Percentiles rank a stretch among this genome's conserved stretches.
Conservation (phyloP, 2,329 filamentous ascomycete species). For the Oidium heveae region DNA sequence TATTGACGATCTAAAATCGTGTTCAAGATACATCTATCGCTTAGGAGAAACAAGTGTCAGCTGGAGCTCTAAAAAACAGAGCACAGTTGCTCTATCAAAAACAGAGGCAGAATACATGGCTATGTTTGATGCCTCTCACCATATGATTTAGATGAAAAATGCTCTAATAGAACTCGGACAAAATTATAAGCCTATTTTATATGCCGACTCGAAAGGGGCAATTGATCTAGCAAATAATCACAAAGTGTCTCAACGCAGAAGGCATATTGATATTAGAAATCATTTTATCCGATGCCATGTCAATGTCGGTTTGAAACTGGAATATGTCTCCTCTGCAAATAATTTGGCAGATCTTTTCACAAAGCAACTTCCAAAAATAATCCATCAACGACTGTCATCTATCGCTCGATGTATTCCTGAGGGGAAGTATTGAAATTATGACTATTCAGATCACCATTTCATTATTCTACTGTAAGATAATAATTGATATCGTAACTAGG, state of each 20-base stretch:
- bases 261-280: neutral
- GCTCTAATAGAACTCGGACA: neutral
- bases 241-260: neutral
- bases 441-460: too few species aligned
- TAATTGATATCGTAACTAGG: too few species aligned
- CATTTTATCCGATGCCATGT: neutral
- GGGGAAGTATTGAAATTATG: too few species aligned
- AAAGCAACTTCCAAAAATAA: neutral
- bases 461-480: too few species aligned
- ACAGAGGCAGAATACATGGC: neutral
- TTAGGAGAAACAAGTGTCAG: neutral
- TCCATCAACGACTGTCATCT: neutral
- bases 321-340: neutral
- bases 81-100: neutral
- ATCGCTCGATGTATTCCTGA: neutral
- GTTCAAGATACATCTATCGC: neutral
- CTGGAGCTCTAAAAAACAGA: neutral
- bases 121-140: neutral
- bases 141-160: neutral
- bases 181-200: neutral
- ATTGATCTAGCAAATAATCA: neutral
- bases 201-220: neutral
- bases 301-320: neutral
- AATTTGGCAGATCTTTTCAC: neutral
- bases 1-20: slow-evolving; percentile 1